Evolutionary conservation across 2,329 filamentous ascomycete species (phyloP), one percentile per base, ranked within the genome.

Genomic region (Neopestalotiopsis clavispora): DNA sequence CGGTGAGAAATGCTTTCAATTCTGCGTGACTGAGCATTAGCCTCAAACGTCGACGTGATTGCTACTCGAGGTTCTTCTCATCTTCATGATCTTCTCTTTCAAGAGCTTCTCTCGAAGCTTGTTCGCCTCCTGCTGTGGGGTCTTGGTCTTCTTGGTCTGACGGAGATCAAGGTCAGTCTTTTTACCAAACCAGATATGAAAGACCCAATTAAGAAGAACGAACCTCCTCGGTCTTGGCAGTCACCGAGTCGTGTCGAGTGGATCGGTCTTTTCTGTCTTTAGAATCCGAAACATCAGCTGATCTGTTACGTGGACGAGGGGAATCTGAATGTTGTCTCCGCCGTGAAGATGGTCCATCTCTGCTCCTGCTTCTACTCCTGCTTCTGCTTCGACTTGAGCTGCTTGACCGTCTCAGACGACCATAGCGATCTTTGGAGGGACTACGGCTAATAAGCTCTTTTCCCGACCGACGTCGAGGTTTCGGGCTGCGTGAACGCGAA

Each of bases 271-370:
- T 83, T 80, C 80, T 83, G 76, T 80, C 79, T 80, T 84, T 78
- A 80, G 82, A 79, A 79, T 82, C 81, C 76, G 80, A 84, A 85
- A 79, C 80, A 88, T 90, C 87, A 89, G 85, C 86, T 78, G 83
- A 84, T 80, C 81, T 87, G 79, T 83, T 79, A 81, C 81, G 84
- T 76, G 78, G 78, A 77, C 81, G 83, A 78, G 84, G 82, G 76
- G 86, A 86, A 77, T 82, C 82, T 71, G 86, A 86, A 72, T 87
- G 87, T 72, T 81, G 82, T 77, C 83, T 87, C 74, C 82, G 82
- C 77, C 84, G 85, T 72, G 82, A 84, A 71, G 79, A 79, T 71
- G 74, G 78, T 71, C 69, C 69, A 71, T 70, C 71, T 66, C 64
- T 38, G 45, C 30, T 66, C 20, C 72, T 75, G 68, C 70, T 63